Percentiles rank a stretch among this genome's conserved stretches.
Evolutionary conservation across 208 protist genomes (phyloP).

Genomic region (Leishmania amazonensis): DNA sequence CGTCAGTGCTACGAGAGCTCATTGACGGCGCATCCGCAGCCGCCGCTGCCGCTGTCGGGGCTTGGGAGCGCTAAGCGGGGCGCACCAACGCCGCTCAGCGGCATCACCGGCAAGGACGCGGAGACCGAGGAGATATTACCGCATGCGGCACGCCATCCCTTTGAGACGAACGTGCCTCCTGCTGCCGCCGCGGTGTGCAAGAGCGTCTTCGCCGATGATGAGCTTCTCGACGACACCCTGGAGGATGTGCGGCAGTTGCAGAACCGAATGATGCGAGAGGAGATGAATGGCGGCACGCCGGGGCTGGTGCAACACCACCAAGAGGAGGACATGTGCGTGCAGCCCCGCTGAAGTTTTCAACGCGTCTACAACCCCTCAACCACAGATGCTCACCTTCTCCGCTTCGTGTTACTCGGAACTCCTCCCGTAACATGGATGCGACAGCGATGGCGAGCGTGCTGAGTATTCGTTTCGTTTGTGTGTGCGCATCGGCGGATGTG

Average conservation of each 20-base stretch:
- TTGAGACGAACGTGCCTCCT: neutral
- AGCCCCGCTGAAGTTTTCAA: neutral
- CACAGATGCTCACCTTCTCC: neutral
- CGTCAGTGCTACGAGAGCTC: neutral
- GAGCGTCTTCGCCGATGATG: slow-evolving; percentile 11
- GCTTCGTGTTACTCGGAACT: neutral
- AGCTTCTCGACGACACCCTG: slow-evolving; percentile 3
- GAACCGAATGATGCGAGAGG: neutral
- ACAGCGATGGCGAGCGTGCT: neutral
- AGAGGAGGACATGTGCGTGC: neutral
- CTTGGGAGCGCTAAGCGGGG: neutral
- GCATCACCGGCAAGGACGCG: neutral
- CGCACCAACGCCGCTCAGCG: neutral
- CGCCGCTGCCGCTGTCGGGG: neutral
- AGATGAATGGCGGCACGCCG: slow-evolving; percentile 16
- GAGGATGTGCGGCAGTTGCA: neutral
- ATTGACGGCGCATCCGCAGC: neutral
- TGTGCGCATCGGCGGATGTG: neutral
- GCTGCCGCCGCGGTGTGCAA: neutral
- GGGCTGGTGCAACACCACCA: slow-evolving; percentile 11
- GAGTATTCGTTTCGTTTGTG: too few relatives aligned
- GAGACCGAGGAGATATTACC: neutral
- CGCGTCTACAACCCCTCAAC: neutral
- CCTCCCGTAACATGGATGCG: neutral
- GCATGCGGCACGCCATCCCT: neutral